Percentiles rank a stretch among this genome's conserved stretches.
Conservation (phyloP, 2,329 filamentous ascomycete species). For the Periconia digitata region DNA sequence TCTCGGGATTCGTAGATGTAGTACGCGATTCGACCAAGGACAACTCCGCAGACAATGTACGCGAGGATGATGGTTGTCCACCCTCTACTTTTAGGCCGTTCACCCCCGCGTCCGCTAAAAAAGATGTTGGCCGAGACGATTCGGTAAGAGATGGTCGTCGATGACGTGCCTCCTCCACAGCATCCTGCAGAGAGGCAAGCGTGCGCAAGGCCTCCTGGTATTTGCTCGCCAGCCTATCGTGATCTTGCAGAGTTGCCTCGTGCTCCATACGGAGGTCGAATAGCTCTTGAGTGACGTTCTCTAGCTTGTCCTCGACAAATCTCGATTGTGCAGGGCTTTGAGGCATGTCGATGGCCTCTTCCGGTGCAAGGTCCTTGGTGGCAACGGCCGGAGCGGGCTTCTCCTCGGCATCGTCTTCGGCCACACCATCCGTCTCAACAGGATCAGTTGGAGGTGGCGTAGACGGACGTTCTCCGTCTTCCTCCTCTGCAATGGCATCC, state of each 20-base stretch:
- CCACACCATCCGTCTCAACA: constrained; percentile 7
- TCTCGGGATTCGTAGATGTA: constrained; percentile 31
- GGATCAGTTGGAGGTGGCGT: constrained; percentile 25
- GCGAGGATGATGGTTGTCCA: constrained; percentile 75
- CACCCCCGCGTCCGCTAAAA: constrained; percentile 77
- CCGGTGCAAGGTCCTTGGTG: constrained; percentile 19
- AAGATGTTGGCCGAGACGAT: constrained; percentile 70
- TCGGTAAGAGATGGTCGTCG: constrained; percentile 53
- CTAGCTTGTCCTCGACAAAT: constrained; percentile 89
- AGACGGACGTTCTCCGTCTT: constrained; percentile 31
- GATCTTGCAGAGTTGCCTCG: constrained; percentile 78
- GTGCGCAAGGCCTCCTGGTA: constrained; percentile 87
- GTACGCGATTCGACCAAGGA: constrained; percentile 74
- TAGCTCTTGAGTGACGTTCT: constrained; percentile 87
- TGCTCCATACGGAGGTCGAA: constrained; percentile 89
- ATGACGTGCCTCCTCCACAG: constrained; percentile 76
- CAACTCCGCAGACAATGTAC: constrained; percentile 90
- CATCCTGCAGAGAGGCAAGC: constrained; percentile 82
- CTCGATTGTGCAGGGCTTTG: constrained; percentile 78
- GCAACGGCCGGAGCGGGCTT: constrained; percentile 16
- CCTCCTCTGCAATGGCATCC: constrained; percentile 41
- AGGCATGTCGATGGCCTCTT: constrained; percentile 47
- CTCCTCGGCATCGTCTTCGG: constrained; percentile 14
- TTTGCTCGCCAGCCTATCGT: constrained; percentile 78
- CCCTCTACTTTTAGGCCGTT: constrained; percentile 67